phyloP scores from a whole-genome alignment of 257 asterid genomes.

The Jacaranda copaia region DNA sequence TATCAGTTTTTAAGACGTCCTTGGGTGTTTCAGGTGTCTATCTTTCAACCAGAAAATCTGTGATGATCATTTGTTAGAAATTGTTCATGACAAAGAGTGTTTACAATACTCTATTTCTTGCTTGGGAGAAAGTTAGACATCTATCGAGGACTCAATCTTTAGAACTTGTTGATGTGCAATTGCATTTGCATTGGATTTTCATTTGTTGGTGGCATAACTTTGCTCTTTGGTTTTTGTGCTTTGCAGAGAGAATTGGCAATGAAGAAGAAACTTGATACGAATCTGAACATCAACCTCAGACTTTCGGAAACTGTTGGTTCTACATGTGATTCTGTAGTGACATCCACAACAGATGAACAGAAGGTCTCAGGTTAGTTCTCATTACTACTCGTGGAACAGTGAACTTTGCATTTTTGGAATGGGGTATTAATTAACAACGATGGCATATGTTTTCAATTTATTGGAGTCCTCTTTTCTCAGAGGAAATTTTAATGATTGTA shows the following conservation, averaged over 20 bases:
- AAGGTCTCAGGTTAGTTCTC: constrained; percentile 67
- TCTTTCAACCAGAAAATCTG: too few relatives aligned
- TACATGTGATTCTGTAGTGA: constrained; percentile 36
- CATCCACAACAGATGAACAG: constrained; percentile 33
- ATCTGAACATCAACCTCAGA: constrained; percentile 41
- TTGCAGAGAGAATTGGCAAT: constrained; percentile 83
- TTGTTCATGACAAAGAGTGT: too few relatives aligned
- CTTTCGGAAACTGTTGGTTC: constrained; percentile 42
- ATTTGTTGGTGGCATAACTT: background rate
- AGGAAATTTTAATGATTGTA: constrained; percentile 38
- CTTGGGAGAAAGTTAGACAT: too few relatives aligned
- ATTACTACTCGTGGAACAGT: background rate
- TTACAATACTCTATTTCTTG: too few relatives aligned
- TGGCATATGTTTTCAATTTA: constrained; percentile 8
- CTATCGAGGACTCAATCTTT: too few relatives aligned
- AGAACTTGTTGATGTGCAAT: too few relatives aligned
- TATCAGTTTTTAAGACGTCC: background rate
- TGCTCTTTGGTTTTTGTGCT: constrained; percentile 6
- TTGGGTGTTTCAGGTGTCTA: too few relatives aligned
- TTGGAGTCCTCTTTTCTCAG: constrained; percentile 30
- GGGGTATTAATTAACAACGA: background rate
- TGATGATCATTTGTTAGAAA: too few relatives aligned
- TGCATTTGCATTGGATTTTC: background rate
- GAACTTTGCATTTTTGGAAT: constrained; percentile 15
- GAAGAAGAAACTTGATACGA: constrained; percentile 67